Conservation (phyloP, 768 basidiomycete genomes). For the Kwoniella heveanensis region DNA sequence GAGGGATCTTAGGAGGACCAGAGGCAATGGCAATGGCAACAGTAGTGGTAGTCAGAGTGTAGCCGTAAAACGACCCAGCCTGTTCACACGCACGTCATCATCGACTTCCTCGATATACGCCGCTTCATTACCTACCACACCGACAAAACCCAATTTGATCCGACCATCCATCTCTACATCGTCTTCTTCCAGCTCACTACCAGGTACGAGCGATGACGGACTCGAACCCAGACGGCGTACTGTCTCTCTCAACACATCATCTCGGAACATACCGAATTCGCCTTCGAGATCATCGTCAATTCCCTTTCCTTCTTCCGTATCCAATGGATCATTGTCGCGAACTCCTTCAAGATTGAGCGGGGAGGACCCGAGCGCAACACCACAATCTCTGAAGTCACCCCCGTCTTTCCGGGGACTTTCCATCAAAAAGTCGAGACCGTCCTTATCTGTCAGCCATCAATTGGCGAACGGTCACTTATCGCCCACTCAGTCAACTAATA, state of each 20-base stretch:
- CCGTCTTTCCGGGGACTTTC: neutral
- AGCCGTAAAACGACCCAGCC: neutral
- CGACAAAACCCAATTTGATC: constrained; percentile 3
- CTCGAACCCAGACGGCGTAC: constrained; percentile 9
- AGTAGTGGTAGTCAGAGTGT: neutral
- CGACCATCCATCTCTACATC: constrained; percentile 19
- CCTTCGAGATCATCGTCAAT: neutral
- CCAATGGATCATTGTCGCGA: neutral
- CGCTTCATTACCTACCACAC: constrained; percentile 3
- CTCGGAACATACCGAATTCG: neutral
- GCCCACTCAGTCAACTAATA: neutral
- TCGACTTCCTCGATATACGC: neutral
- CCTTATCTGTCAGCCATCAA: constrained; percentile 12
- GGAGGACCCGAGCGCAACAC: neutral
- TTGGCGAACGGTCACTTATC: constrained; percentile 2
- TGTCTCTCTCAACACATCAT: constrained; percentile 1
- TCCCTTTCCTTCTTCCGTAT: neutral
- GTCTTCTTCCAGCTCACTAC: constrained; percentile 8
- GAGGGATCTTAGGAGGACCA: constrained; percentile 8
- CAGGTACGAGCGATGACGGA: neutral
- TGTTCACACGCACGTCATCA: neutral
- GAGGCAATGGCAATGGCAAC: neutral
- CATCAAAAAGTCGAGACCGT: constrained; percentile 6
- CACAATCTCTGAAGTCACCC: neutral
- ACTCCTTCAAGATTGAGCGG: constrained; percentile 9